These are phyloP conservation scores for Penicillium paneum DNA, from an alignment of 2,329 filamentous ascomycete species.

Conservation along the genomic window DNA sequence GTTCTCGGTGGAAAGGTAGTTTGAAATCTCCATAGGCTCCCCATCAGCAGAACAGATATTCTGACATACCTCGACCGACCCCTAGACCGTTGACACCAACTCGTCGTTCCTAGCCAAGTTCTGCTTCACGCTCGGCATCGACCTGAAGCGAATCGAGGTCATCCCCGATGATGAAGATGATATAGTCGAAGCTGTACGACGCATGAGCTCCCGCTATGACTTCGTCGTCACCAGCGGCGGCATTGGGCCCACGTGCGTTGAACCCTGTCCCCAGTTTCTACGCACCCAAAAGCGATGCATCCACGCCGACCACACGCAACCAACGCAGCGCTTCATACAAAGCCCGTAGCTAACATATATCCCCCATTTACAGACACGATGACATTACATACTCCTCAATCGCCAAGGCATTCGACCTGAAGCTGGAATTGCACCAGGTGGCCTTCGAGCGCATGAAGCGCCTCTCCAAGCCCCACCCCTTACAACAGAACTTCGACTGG, in stretches of 20 bases:
- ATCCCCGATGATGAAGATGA: conserved; percentile 89
- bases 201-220: conserved; percentile 88
- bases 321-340: neutral
- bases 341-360: neutral
- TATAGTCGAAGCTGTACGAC: conserved; percentile 79
- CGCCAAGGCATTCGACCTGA: conserved; percentile 78
- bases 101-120: conserved; percentile 63
- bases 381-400: conserved; percentile 97
- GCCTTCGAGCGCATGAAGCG: conserved; percentile 80
- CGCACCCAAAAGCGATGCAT: neutral
- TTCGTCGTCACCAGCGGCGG: conserved; percentile 94
- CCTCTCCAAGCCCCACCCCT: conserved; percentile 69
- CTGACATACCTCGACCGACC: neutral
- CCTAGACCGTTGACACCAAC: conserved; percentile 63
- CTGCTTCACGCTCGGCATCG: conserved; percentile 63
- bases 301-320: neutral
- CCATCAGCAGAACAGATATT: neutral
- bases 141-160: conserved; percentile 83
- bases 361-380: conserved; percentile 67
- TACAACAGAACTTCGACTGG: conserved; percentile 77
- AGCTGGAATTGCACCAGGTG: conserved; percentile 71
- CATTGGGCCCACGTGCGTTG: conserved; percentile 83
- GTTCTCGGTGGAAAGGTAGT: conserved; percentile 88
- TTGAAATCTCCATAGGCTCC: neutral
- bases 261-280: neutral